phyloP scores from a whole-genome alignment of 768 basidiomycete genomes.

The Grammothele lineata region DNA sequence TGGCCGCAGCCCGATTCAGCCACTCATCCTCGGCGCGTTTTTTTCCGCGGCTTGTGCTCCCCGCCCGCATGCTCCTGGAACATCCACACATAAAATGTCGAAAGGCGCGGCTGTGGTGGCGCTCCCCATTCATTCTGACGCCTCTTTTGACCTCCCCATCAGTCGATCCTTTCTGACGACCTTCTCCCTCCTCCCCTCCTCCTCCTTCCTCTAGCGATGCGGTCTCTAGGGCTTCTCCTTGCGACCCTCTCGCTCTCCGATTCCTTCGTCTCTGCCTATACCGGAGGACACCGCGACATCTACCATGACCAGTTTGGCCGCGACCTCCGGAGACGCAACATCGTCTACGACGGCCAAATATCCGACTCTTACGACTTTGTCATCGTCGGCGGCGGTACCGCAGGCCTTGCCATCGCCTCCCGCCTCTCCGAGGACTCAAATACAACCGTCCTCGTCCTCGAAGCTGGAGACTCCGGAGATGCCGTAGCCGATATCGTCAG shows the following conservation, averaged over 20 bases:
- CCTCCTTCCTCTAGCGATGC: conserved; percentile 16
- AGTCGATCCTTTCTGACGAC: not conserved
- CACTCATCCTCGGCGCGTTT: too few species aligned
- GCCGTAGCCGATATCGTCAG: conserved; percentile 22
- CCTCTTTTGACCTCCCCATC: too few species aligned
- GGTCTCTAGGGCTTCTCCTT: conserved; percentile 18
- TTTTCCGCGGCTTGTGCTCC: too few species aligned
- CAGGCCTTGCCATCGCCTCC: conserved; percentile 43
- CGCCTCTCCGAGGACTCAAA: conserved; percentile 43
- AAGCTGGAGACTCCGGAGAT: conserved; percentile 44
- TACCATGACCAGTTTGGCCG: conserved; percentile 9
- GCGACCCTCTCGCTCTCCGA: conserved; percentile 16
- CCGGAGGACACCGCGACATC: conserved; percentile 20
- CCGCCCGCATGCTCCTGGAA: too few species aligned
- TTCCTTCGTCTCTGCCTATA: conserved; percentile 6
- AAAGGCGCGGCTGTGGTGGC: too few species aligned
- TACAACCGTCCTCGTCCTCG: conserved; percentile 39
- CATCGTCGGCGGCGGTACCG: conserved; percentile 44
- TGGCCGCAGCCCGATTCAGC: too few species aligned
- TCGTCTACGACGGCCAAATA: conserved; percentile 36
- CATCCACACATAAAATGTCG: too few species aligned
- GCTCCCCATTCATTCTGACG: too few species aligned
- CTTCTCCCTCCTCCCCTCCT: not conserved
- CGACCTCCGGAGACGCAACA: conserved; percentile 29
- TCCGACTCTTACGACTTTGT: conserved; percentile 51